A percentile compares a stretch with the other conserved stretches of the same genome.
Evolutionary conservation across 2,329 filamentous ascomycete species (phyloP).

Genomic region (Calonectria hongkongensis): DNA sequence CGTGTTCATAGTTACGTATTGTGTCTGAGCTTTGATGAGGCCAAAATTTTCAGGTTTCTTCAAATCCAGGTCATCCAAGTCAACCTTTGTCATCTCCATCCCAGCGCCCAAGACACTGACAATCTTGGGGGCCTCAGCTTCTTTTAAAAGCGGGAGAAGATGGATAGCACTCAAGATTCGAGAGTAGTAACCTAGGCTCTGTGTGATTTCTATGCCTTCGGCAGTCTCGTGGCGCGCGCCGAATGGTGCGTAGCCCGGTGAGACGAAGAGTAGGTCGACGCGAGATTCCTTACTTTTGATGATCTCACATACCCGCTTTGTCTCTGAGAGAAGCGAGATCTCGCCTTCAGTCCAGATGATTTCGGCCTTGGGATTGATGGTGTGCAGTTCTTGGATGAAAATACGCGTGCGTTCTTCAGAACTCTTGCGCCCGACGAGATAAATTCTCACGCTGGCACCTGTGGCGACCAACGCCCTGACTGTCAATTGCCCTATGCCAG

Average conservation of each 20-base stretch:
- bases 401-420: conserved; percentile 54
- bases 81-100: conserved; percentile 40
- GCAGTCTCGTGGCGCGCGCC: conserved; percentile 60
- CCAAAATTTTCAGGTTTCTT: conserved; percentile 51
- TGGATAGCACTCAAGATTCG: conserved; percentile 63
- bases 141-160: conserved; percentile 63
- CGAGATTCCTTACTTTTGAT: conserved; percentile 62
- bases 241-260: conserved; percentile 66
- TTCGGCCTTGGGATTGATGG: conserved; percentile 62
- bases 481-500: conserved; percentile 66
- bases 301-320: conserved; percentile 60
- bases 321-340: conserved; percentile 65
- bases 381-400: conserved; percentile 61
- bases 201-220: conserved; percentile 65
- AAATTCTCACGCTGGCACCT: conserved; percentile 61
- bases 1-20: conserved; percentile 54
- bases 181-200: conserved; percentile 65
- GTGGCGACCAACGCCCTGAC: conserved; percentile 60
- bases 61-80: conserved; percentile 54
- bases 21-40: conserved; percentile 53
- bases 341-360: conserved; percentile 66
- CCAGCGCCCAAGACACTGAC: conserved; percentile 54
- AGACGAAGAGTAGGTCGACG: conserved; percentile 67
- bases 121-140: conserved; percentile 52
- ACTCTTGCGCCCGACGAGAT: conserved; percentile 64